Evolutionary conservation across 75 land plant genomes (phyloP).

Genomic region (Cryptomeria japonica): DNA sequence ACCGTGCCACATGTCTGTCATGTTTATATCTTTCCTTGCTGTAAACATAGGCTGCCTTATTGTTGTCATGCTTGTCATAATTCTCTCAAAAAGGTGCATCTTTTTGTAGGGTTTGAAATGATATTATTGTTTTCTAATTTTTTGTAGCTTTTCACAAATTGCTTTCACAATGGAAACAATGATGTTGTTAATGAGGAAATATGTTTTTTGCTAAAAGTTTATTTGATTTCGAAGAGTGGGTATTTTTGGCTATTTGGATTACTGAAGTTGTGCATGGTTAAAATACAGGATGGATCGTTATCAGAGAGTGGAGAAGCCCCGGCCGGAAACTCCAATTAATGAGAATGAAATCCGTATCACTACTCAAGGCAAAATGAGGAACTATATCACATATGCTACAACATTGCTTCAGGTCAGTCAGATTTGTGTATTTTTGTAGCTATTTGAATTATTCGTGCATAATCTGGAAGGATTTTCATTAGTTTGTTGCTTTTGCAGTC

Average conservation of each 20-base stretch:
- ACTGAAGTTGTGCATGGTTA: background rate
- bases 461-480: background rate
- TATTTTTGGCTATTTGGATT: background rate
- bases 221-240: too few species aligned
- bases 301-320: conserved; percentile 87
- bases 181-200: background rate
- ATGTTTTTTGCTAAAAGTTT: background rate
- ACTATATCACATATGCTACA: conserved; percentile 82
- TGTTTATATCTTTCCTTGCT: background rate
- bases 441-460: background rate
- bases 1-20: background rate
- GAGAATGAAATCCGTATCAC: conserved; percentile 88
- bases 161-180: background rate
- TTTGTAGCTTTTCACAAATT: background rate
- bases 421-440: background rate
- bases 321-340: conserved; percentile 70
- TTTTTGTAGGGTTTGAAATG: background rate
- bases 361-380: conserved; percentile 80
- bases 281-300: conserved; percentile 64
- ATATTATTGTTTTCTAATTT: background rate
- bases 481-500: too few species aligned
- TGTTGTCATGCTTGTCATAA: background rate
- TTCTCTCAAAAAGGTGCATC: background rate
- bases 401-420: conserved; percentile 61
- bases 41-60: background rate